Conservation (phyloP, 139 green algal genomes). For the Pleodorina starrii region DNA sequence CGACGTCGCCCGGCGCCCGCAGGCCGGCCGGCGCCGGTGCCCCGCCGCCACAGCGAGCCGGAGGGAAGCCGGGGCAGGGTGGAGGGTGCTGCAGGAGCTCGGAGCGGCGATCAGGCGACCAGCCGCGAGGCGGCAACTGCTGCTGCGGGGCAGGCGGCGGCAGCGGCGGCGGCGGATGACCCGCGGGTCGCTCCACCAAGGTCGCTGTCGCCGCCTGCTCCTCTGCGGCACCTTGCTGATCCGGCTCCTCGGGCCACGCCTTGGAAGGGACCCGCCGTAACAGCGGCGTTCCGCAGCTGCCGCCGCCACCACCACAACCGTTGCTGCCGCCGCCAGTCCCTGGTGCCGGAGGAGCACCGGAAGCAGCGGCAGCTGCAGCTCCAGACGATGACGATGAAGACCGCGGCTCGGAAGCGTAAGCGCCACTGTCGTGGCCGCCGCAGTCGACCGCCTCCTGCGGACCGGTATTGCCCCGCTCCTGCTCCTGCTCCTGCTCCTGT, state of each 20-base stretch:
- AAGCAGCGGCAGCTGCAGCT: not conserved
- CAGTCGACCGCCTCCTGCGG: too few species aligned
- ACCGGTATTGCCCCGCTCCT: too few species aligned
- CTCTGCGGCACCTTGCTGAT: not conserved
- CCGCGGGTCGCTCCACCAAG: not conserved
- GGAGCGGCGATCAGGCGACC: too few species aligned
- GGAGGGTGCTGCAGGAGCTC: too few species aligned
- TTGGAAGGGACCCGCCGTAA: not conserved
- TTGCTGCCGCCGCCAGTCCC: not conserved
- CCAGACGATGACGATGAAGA: not conserved
- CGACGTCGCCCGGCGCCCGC: too few species aligned
- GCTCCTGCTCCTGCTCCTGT: not conserved
- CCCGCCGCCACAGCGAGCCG: too few species aligned
- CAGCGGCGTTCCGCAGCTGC: not conserved
- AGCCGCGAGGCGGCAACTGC: not conserved
- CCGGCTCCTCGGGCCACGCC: not conserved
- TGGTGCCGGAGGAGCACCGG: not conserved
- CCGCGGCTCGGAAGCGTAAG: too few species aligned
- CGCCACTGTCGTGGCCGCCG: too few species aligned
- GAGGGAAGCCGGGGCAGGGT: too few species aligned
- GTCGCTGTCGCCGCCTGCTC: too few species aligned
- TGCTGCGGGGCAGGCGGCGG: not conserved
- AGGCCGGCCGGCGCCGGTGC: too few species aligned
- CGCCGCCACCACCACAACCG: not conserved
- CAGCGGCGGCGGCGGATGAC: not conserved